These are phyloP conservation scores for Colletotrichum gigasporum DNA, from an alignment of 2,329 filamentous ascomycete genomes.

Conservation along the genomic window DNA sequence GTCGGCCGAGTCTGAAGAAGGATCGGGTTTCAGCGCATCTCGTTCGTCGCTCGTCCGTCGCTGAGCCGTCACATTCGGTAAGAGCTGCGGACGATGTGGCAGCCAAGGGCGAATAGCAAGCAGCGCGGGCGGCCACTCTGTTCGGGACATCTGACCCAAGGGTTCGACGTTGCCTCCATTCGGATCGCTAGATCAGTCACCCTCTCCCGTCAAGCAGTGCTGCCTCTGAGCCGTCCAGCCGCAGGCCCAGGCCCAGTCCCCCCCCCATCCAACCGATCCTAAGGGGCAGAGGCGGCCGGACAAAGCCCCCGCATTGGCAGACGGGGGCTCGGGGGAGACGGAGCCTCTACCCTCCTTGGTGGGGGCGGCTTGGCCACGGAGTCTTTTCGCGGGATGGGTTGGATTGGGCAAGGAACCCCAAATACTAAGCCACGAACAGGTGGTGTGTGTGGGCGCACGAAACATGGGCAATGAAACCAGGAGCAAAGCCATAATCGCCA, in stretches of 20 bases:
- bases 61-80: background rate
- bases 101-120: background rate
- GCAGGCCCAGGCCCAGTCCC: background rate
- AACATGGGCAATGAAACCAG: slow-evolving; percentile 14
- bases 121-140: background rate
- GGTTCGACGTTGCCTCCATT: background rate
- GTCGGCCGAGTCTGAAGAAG: background rate
- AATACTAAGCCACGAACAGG: slow-evolving; percentile 2
- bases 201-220: background rate
- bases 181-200: background rate
- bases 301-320: slow-evolving; percentile 15
- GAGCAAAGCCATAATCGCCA: slow-evolving; percentile 6
- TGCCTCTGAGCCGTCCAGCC: no score
- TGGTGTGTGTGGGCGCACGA: slow-evolving; percentile 10
- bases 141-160: background rate
- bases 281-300: background rate
- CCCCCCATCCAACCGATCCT: background rate
- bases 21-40: background rate
- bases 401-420: background rate
- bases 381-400: slow-evolving; percentile 26
- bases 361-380: slow-evolving; percentile 1
- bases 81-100: background rate
- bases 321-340: slow-evolving; percentile 8
- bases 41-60: slow-evolving; percentile 4
- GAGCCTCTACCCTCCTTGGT: background rate